Base-by-base conservation (phyloP, 441 rosid species). In the Euphorbia celastroides region DNA sequence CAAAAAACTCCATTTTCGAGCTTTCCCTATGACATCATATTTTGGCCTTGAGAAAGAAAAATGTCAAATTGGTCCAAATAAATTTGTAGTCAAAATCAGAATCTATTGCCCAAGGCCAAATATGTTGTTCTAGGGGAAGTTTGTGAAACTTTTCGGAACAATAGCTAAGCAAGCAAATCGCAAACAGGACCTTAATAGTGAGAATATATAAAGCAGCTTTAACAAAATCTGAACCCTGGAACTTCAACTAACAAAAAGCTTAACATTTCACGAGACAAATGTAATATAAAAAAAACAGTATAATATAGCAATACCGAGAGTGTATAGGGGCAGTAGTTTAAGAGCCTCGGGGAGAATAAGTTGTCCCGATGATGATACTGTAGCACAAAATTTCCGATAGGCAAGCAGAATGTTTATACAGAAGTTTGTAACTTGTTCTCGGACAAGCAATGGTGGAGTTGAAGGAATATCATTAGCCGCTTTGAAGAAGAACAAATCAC, bases 261-360 rank as follows among this genome's bases (percentile, higher is more conserved):
- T 59, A 20, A 27, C 16, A 36, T 30, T 28, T 68, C 6, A n/a
- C n/a, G n/a, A n/a, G n/a, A n/a, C n/a, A 5, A 48, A 50, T 9
- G 19, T 13, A 61, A 19, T 26, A 52, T 5, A 42, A 54, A 31
- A 1, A 30, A 52, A 22, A 14, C 32, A 59, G 60, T 14, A 66
- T 13, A 51, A 60, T 25, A 1, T 19, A 64, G 57, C 51, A 62
- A 72, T 84, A 90, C 96, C 96, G 14, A 96, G 93, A 69, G 91
- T 86, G 77, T 92, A 93, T 7, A 96, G 77, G 69, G 99, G 98
- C 67, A 90, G 83, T 72, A 96, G 96, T 82, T 93, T 96, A 68
- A 96, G 98, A 28, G 98, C 96, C 80, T 96, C 99, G 2, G 99
- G 98, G 72, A 96, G 96, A 78, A 96, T 90, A 70, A 96, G 98